A percentile compares a stretch with the other conserved stretches of the same genome.
phyloP scores from a whole-genome alignment of 2,329 filamentous ascomycete species.

The Talaromyces rugulosus region DNA sequence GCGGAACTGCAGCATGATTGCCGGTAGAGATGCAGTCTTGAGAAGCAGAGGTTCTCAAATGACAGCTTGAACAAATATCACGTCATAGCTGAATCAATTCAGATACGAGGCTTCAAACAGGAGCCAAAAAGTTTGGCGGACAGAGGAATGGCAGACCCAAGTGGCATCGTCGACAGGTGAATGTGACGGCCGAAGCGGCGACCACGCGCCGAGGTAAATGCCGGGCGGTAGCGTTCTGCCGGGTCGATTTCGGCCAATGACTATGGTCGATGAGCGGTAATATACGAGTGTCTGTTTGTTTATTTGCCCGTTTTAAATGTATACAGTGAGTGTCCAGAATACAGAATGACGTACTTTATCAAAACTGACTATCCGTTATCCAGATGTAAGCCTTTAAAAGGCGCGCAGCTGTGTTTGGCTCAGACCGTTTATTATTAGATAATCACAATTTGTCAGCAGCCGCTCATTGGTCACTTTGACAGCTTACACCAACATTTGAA shows the following conservation, averaged over 20 bases:
- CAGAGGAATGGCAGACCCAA: neutral
- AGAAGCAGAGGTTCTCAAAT: slow-evolving; percentile 2
- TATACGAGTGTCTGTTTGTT: too few species aligned
- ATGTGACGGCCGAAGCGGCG: neutral
- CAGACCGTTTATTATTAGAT: neutral
- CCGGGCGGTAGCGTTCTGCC: neutral
- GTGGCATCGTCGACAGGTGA: neutral
- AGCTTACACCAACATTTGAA: neutral
- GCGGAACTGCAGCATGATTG: slow-evolving; percentile 82
- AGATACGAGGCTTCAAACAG: neutral
- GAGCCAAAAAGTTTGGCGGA: neutral
- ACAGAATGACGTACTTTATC: neutral
- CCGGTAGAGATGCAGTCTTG: neutral
- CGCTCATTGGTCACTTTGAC: neutral
- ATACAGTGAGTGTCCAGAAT: neutral
- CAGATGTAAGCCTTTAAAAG: neutral
- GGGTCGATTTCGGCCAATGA: neutral
- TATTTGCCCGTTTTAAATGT: neutral
- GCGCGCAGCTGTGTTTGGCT: neutral
- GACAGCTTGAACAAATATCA: neutral
- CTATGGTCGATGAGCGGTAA: neutral
- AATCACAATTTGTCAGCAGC: neutral
- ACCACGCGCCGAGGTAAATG: neutral
- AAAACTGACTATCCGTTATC: neutral
- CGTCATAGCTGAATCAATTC: slow-evolving; percentile 3